Evolutionary conservation across 2,329 filamentous ascomycete species (phyloP).

Genomic region (Pezicula carpinea): DNA sequence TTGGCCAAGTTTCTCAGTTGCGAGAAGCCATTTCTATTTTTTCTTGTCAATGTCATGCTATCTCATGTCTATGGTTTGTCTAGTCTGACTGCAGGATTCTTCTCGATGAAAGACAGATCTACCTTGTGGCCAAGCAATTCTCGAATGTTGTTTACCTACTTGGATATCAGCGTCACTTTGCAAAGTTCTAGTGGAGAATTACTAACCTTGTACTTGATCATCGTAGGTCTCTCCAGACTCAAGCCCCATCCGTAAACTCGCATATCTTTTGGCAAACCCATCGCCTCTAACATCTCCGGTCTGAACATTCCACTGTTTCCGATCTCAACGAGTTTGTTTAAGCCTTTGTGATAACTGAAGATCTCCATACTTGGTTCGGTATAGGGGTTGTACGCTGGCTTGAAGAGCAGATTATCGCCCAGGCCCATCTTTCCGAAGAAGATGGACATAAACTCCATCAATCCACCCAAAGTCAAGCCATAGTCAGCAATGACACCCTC

Average conservation of each 20-base stretch:
- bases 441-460: constrained; percentile 91
- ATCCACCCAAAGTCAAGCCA: constrained; percentile 81
- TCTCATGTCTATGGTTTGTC: constrained; percentile 25
- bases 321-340: constrained; percentile 92
- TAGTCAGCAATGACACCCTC: constrained; percentile 99
- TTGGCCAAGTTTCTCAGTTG: too few relatives aligned
- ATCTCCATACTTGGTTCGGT: constrained; percentile 98
- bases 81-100: constrained; percentile 83
- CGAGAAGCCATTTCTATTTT: too few relatives aligned
- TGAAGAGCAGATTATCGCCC: constrained; percentile 73
- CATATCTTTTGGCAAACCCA: constrained; percentile 90
- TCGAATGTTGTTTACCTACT: constrained; percentile 50
- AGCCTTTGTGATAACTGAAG: constrained; percentile 87
- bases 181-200: neutral
- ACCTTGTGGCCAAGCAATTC: constrained; percentile 80
- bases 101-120: constrained; percentile 87
- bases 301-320: constrained; percentile 99
- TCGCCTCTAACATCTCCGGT: constrained; percentile 92
- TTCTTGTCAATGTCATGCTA: too few relatives aligned
- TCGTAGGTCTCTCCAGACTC: constrained; percentile 88
- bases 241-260: constrained; percentile 92
- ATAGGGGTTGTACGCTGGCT: constrained; percentile 94
- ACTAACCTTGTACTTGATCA: constrained; percentile 45
- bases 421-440: constrained; percentile 98
- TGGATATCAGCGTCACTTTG: constrained; percentile 8